Percentiles rank a stretch among this genome's conserved stretches.
These are phyloP conservation scores for Leccinum angustisporum DNA, from an alignment of 1,284 basidiomycete genomes.

Conservation along the genomic window DNA sequence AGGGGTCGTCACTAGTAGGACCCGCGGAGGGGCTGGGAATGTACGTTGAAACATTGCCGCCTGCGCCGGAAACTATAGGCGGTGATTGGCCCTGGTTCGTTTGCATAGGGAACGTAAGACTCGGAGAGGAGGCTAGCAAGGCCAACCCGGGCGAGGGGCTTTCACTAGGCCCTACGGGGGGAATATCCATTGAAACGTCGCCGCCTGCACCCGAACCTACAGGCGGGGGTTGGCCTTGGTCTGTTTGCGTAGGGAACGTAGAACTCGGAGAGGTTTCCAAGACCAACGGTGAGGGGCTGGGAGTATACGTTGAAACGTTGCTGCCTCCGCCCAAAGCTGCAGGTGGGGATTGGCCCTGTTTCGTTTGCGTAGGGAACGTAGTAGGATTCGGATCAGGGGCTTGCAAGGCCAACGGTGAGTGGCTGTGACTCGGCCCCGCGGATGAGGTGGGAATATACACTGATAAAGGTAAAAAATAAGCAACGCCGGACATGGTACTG, in stretches of 20 bases:
- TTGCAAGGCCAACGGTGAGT: background rate
- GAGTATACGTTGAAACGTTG: constrained; percentile 33
- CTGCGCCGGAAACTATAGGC: background rate
- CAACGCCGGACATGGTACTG: background rate
- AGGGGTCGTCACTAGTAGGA: constrained; percentile 16
- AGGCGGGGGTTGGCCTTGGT: constrained; percentile 15
- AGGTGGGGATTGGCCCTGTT: constrained; percentile 15
- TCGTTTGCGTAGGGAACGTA: background rate
- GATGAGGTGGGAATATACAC: background rate
- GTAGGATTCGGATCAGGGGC: background rate
- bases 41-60: background rate
- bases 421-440: background rate
- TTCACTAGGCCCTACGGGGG: too few relatives aligned
- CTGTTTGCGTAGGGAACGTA: background rate
- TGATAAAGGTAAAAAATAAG: constrained; percentile 1
- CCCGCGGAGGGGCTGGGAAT: background rate
- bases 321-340: constrained; percentile 26
- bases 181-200: too few relatives aligned
- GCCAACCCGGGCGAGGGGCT: too few relatives aligned
- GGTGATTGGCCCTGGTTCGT: background rate
- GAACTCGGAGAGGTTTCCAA: background rate
- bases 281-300: background rate
- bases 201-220: too few relatives aligned
- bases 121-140: background rate
- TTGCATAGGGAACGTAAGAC: background rate